A percentile compares a stretch with the other conserved stretches of the same genome.
These are phyloP conservation scores for Suhomyces chickasaworum DNA, from an alignment of 1,139 yeast species.

Conservation along the genomic window DNA sequence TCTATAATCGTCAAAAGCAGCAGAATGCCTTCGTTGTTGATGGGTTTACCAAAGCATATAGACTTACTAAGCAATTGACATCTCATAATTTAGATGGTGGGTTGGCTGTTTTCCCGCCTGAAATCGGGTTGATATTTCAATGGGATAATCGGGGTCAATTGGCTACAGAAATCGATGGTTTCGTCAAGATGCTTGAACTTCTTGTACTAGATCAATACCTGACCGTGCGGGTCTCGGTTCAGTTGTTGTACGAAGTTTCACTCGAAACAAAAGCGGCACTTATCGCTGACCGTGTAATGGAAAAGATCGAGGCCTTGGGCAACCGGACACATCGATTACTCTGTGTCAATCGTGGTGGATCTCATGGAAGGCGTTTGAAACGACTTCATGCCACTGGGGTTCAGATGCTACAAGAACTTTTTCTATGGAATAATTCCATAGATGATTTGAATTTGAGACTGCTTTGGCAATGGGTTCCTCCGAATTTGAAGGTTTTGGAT, in stretches of 20 bases:
- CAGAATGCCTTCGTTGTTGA: constrained; percentile 13
- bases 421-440: constrained; percentile 24
- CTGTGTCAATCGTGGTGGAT: constrained; percentile 17
- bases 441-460: constrained; percentile 15
- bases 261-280: constrained; percentile 9
- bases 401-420: constrained; percentile 20
- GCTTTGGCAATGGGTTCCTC: constrained; percentile 11
- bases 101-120: constrained; percentile 18
- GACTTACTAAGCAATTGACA: constrained; percentile 17
- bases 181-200: constrained; percentile 22
- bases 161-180: constrained; percentile 11
- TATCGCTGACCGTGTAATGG: constrained; percentile 16
- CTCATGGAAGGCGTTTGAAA: constrained; percentile 1
- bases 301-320: constrained; percentile 20
- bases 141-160: constrained; percentile 3
- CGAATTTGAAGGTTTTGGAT: constrained; percentile 20
- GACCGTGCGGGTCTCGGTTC: constrained; percentile 12
- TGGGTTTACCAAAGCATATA: constrained; percentile 19
- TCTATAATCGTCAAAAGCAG: constrained; percentile 12
- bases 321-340: constrained; percentile 20
- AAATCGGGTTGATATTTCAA: constrained; percentile 19
- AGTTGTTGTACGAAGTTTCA: constrained; percentile 19
- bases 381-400: constrained; percentile 16
- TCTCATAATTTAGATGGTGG: constrained; percentile 14
- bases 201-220: constrained; percentile 16